phyloP scores from a whole-genome alignment of 352 stramenopile species.

The Aphanomyces astaci region DNA sequence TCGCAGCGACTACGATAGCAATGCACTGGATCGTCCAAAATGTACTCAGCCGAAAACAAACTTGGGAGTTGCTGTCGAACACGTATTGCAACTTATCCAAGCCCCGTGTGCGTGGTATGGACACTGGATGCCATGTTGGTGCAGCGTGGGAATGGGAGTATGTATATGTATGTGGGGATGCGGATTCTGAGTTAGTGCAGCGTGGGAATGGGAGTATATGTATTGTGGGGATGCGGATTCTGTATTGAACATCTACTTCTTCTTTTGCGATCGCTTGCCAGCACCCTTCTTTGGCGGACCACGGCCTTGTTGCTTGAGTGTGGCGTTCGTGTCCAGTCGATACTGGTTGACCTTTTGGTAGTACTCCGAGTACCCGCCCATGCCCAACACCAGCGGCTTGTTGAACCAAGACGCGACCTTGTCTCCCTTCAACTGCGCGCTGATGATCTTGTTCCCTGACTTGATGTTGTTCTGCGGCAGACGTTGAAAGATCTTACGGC shows the following conservation, averaged over 20 bases:
- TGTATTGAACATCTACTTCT: constrained; percentile 29
- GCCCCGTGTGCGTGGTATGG: too few species aligned
- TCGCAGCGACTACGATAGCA: too few species aligned
- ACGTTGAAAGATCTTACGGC: constrained; percentile 84
- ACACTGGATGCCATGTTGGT: too few species aligned
- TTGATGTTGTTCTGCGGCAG: constrained; percentile 69
- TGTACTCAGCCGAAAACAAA: too few species aligned
- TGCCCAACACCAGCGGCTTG: constrained; percentile 64
- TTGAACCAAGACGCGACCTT: constrained; percentile 83
- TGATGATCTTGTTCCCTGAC: constrained; percentile 85
- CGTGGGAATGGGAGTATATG: constrained; percentile 8
- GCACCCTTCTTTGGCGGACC: constrained; percentile 80
- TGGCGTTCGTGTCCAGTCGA: constrained; percentile 63
- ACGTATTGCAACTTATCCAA: too few species aligned
- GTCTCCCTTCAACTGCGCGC: constrained; percentile 81
- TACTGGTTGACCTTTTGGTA: constrained; percentile 77
- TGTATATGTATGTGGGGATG: too few species aligned
- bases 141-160: too few species aligned
- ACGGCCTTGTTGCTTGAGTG: constrained; percentile 84
- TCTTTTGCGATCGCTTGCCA: constrained; percentile 83
- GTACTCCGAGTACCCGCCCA: constrained; percentile 76
- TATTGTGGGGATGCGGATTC: too few species aligned
- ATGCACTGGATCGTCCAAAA: too few species aligned
- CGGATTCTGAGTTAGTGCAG: too few species aligned
- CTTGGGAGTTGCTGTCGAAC: too few species aligned